Base-by-base conservation (phyloP, 352 stramenopile genomes). In the Globisporangium irregulare region DNA sequence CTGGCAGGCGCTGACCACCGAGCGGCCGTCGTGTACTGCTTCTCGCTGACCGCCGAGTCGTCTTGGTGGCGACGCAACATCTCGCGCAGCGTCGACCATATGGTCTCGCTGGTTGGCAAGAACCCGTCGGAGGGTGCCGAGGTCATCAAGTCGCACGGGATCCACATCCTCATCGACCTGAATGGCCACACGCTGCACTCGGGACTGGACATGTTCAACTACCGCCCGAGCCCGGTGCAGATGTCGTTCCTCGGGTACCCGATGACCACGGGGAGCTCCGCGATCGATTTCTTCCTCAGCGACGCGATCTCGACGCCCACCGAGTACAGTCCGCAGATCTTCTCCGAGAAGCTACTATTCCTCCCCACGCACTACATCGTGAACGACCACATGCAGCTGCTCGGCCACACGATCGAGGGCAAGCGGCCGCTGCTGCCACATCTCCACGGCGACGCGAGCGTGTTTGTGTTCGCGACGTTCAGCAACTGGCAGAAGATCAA, bases 401-500 rank as follows among this genome's bases (percentile, higher is more conserved):
- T 92, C 54, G 83, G 79, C 0, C 78, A 89, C 56, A 82, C 79
- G 20, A 46, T 86, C 20, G 62, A 77, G 66, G 77, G 72, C 1
- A 32, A 75, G 0, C 68, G 70, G 4, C 74, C 80, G 1, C 68
- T 66, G 32, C 57, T 75, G 4, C 66, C 73, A 5, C 60, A 73
- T 4, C 41, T 57, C 15, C 25, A 29, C 5, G 66, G 10, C 4
- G 54, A 71, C 41, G 32, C 15, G 46, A 59, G 46, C 62, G 41
- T 69, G 18, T 86, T 96, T 34, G 76, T 92, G 0, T 94, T 96
- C 56, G 87, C 86, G 18, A 91, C 84, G 15, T 93, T 96, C 67
- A 94, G 86, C 74, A 94, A 95, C 67, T 94, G 84, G 80, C 87
- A 94, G 72, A 97, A 97, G 76, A 92, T 97, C 69, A 84, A 95